Percentiles rank a stretch among this genome's conserved stretches.
These are phyloP conservation scores for Evernia prunastri DNA, from an alignment of 495 filamentous ascomycete genomes.

Conservation along the genomic window DNA sequence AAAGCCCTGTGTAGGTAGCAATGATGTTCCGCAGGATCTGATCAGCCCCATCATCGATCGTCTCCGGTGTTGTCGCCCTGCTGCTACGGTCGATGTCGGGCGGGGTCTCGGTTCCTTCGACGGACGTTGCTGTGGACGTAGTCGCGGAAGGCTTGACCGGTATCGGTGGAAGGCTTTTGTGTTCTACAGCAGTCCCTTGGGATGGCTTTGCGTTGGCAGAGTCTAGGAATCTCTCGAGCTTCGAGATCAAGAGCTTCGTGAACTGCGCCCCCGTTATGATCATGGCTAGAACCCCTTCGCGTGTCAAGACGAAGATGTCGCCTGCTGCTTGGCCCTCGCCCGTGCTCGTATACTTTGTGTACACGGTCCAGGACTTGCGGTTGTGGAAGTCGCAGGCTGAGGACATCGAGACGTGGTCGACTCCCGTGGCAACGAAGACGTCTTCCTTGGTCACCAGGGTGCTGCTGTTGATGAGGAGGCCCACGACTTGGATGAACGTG, in stretches of 20 bases:
- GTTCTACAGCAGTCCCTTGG: not conserved
- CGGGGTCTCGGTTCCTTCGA: slow-evolving; percentile 6
- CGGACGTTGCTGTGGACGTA: slow-evolving; percentile 8
- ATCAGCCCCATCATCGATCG: slow-evolving; percentile 12
- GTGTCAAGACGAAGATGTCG: slow-evolving; percentile 31
- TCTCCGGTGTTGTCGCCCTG: slow-evolving; percentile 7
- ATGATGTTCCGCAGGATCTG: slow-evolving; percentile 18
- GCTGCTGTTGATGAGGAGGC: slow-evolving; percentile 33
- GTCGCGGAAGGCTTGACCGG: slow-evolving; percentile 5
- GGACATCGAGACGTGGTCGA: slow-evolving; percentile 26
- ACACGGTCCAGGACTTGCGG: slow-evolving; percentile 28
- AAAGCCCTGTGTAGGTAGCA: slow-evolving; percentile 17
- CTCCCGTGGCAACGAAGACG: slow-evolving; percentile 28
- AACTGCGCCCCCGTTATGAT: slow-evolving; percentile 26
- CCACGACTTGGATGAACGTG: slow-evolving; percentile 34
- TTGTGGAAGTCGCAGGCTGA: slow-evolving; percentile 21
- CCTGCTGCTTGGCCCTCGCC: slow-evolving; percentile 25
- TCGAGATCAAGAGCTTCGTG: slow-evolving; percentile 22
- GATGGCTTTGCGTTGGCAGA: slow-evolving; percentile 18
- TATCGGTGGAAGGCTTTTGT: not conserved
- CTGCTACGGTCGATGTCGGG: not conserved
- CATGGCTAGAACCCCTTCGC: slow-evolving; percentile 23
- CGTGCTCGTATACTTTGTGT: slow-evolving; percentile 24
- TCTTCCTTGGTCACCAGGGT: slow-evolving; percentile 23
- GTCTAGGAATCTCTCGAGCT: slow-evolving; percentile 25